Evolutionary conservation across 305 asterid species (phyloP), one percentile per base, ranked within the genome.

Genomic region (Andrographis paniculata): DNA sequence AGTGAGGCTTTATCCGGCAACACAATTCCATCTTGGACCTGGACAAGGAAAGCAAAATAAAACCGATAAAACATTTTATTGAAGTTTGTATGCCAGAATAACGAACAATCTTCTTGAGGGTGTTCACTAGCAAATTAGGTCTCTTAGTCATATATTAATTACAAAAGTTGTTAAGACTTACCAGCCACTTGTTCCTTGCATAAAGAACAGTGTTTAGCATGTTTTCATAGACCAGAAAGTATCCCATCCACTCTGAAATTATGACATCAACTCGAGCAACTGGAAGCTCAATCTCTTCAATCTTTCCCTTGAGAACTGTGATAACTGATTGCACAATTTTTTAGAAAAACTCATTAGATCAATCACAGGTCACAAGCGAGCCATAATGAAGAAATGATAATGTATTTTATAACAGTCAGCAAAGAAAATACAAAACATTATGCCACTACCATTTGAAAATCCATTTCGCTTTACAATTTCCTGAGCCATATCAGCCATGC

Each of bases 161-260:
- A 28, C 13, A 17, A 17, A 20, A 35, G 39, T 50, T 41, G 16
- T 40, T 23, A 54, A 58, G n/a, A 69, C 85, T 74, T 64, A 86
- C 96, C 4, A 87, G 87, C 99, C 99, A 91, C 67, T 87, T 91
- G 74, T 91, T 80, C 42, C 99, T 95, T 55, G 99, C 96, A 50
- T 80, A 87, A 12, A 91, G 83, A 27, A 91, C 95, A 21, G 93
- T 80, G 76, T 84, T 67, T 49, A 91, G 62, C 99, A 91, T 91
- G 67, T 91, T 86, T 58, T 91, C 99, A 14, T 91, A 91, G 28
- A 91, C 86, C 54, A 91, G 63, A 67, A 91, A 91, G 66, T 91
- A 91, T 45, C 99, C 99, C 99, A 91, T 91, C 99, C 99, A 91
- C 68, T 91, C 99, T 1, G 99, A 91, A 58, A 91, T 83, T 48